Conservation (phyloP, 345 rosid genomes). For the Citrus maxima region DNA sequence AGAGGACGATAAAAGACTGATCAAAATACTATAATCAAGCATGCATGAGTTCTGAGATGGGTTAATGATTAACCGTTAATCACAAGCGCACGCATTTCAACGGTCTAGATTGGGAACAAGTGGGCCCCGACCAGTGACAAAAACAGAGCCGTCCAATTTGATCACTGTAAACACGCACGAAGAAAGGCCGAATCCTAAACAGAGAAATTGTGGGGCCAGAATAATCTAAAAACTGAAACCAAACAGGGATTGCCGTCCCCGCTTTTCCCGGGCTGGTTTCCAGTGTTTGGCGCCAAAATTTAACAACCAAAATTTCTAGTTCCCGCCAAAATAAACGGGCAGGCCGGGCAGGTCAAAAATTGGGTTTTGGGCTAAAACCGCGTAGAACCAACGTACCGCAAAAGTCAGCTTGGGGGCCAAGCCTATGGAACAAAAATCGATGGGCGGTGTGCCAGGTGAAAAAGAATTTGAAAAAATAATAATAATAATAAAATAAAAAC, state of each 20-base stretch:
- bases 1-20: too few species aligned
- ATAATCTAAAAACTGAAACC: not conserved
- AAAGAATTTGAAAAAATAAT: too few species aligned
- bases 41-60: too few species aligned
- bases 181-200: not conserved
- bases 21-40: too few species aligned
- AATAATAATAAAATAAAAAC: too few species aligned
- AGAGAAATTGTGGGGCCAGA: not conserved
- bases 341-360: constrained; percentile 28
- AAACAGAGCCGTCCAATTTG: too few species aligned
- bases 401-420: constrained; percentile 23
- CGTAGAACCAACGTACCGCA: not conserved
- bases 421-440: constrained; percentile 21
- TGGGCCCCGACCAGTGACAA: too few species aligned
- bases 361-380: constrained; percentile 20
- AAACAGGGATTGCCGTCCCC: constrained; percentile 8
- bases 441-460: constrained; percentile 11
- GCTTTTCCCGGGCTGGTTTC: constrained; percentile 22
- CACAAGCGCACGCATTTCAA: not conserved
- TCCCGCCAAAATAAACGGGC: constrained; percentile 36
- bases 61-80: too few species aligned
- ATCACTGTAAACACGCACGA: not conserved
- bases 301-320: not conserved
- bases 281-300: constrained; percentile 24
- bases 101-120: not conserved